phyloP scores from a whole-genome alignment of 1,139 yeast species.

The Scheffersomyces segobiensis region DNA sequence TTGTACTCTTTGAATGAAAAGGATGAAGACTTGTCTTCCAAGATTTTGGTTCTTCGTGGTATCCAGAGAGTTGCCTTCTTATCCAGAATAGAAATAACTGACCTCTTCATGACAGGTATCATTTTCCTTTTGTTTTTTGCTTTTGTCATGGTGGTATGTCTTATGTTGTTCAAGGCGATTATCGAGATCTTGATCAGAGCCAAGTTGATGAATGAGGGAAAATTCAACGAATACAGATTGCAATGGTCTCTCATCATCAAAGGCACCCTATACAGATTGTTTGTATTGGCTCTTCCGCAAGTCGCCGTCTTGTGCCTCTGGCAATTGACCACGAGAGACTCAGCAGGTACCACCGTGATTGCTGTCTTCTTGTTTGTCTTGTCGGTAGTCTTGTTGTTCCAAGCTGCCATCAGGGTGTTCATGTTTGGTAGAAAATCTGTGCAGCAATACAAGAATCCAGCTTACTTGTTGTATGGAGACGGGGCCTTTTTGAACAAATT shows the following conservation, averaged over 20 bases:
- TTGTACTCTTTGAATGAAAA: slow-evolving; percentile 76
- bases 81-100: slow-evolving; percentile 83
- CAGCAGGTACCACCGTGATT: slow-evolving; percentile 78
- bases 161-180: slow-evolving; percentile 71
- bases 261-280: slow-evolving; percentile 83
- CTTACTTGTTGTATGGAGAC: slow-evolving; percentile 87
- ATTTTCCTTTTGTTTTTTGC: slow-evolving; percentile 80
- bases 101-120: slow-evolving; percentile 82
- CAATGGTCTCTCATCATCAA: slow-evolving; percentile 82
- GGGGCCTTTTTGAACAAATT: slow-evolving; percentile 76
- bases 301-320: slow-evolving; percentile 78
- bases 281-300: slow-evolving; percentile 84
- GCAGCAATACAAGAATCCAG: slow-evolving; percentile 82
- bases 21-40: slow-evolving; percentile 51
- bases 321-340: slow-evolving; percentile 83
- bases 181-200: slow-evolving; percentile 69
- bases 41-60: slow-evolving; percentile 82
- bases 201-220: slow-evolving; percentile 59
- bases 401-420: slow-evolving; percentile 74
- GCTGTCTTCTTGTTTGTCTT: slow-evolving; percentile 69
- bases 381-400: slow-evolving; percentile 58
- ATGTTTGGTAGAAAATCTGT: slow-evolving; percentile 71
- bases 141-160: slow-evolving; percentile 63
- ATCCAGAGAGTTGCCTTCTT: slow-evolving; percentile 86
- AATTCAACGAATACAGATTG: slow-evolving; percentile 74